Conservation (phyloP, 305 asterid species). For the Fraxinus sp. region DNA sequence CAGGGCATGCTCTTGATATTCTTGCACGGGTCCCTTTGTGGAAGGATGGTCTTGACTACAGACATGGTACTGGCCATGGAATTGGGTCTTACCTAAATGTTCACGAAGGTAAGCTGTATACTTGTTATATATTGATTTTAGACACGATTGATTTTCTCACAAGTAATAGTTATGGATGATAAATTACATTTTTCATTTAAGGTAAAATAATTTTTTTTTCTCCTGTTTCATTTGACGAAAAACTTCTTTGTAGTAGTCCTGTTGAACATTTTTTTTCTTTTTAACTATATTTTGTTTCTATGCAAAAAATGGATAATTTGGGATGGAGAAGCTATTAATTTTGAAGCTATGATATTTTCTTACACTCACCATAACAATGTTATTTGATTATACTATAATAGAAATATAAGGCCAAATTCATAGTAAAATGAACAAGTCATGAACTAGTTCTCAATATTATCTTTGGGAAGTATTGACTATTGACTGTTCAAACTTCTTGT, state of each 20-base stretch:
- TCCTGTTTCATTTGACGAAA: not conserved
- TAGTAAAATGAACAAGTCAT: not conserved
- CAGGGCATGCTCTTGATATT: conserved; percentile 82
- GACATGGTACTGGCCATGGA: conserved; percentile 99
- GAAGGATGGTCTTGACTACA: conserved; percentile 95
- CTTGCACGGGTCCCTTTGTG: conserved; percentile 90
- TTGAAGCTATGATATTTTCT: not conserved
- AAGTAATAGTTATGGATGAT: not conserved
- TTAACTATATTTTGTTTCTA: not conserved
- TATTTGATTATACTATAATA: not conserved
- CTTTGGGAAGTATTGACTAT: not conserved
- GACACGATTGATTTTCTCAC: not conserved
- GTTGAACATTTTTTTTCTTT: not conserved
- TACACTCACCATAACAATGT: not conserved
- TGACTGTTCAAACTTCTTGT: not conserved
- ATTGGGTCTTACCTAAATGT: conserved; percentile 90
- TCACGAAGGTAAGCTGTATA: conserved; percentile 70
- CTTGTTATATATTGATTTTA: not conserved
- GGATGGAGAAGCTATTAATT: not conserved
- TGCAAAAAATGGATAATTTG: not conserved
- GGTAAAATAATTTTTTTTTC: not conserved
- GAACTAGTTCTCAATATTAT: not conserved
- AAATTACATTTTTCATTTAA: not conserved
- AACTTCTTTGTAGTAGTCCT: not conserved
- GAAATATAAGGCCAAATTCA: not conserved